Evolutionary conservation across 257 asterid species (phyloP).

Genomic region (Jasminum sambac): DNA sequence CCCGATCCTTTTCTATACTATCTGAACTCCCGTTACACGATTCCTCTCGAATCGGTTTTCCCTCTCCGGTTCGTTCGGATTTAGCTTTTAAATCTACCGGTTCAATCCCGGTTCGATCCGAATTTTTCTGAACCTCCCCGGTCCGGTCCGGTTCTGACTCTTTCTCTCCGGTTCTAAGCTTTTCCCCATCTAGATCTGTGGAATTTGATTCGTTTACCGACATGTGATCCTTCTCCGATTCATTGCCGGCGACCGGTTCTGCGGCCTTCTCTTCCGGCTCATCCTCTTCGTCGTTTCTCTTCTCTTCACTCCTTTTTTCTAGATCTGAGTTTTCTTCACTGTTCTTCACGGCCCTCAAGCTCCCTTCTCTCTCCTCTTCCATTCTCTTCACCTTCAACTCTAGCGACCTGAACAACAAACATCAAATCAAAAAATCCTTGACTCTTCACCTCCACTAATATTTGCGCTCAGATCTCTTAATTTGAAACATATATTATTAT

Average conservation of each 20-base stretch:
- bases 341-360: slow-evolving; percentile 39
- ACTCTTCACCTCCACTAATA: slow-evolving; percentile 18
- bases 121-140: slow-evolving; percentile 24
- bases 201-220: slow-evolving; percentile 65
- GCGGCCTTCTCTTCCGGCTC: slow-evolving; percentile 38
- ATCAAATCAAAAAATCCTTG: slow-evolving; percentile 22
- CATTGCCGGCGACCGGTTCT: slow-evolving; percentile 35
- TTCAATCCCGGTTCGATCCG: slow-evolving; percentile 12
- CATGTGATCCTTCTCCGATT: slow-evolving; percentile 43
- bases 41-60: slow-evolving; percentile 47
- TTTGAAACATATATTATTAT: slow-evolving; percentile 5
- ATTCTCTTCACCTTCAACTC: slow-evolving; percentile 58
- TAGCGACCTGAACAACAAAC: slow-evolving; percentile 52
- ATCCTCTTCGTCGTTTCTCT: slow-evolving; percentile 16
- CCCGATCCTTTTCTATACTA: slow-evolving; percentile 38
- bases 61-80: slow-evolving; percentile 30
- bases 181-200: slow-evolving; percentile 59
- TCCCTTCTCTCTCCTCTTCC: slow-evolving; percentile 61
- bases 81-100: slow-evolving; percentile 25
- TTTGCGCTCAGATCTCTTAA: slow-evolving; percentile 40
- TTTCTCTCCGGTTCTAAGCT: slow-evolving; percentile 36
- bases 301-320: slow-evolving; percentile 37
- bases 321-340: slow-evolving; percentile 44
- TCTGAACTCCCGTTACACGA: slow-evolving; percentile 72
- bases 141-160: slow-evolving; percentile 37